Evolutionary conservation across 768 basidiomycete species (phyloP).

Genomic region (Rhodotorula babjevae): DNA sequence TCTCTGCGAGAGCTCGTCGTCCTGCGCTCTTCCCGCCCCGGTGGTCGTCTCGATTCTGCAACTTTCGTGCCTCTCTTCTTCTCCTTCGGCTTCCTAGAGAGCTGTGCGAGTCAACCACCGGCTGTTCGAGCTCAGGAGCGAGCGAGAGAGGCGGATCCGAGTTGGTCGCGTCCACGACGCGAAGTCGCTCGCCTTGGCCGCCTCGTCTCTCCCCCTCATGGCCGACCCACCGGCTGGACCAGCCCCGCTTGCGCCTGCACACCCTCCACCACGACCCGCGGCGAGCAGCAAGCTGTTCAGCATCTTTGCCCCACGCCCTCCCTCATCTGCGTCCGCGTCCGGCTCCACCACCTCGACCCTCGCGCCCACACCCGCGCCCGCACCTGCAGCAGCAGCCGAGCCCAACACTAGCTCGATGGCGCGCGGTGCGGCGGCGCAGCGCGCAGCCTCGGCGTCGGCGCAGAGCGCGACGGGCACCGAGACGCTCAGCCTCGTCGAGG

Average conservation of each 20-base stretch:
- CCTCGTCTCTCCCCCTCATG: background rate
- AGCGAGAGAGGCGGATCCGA: too few relatives aligned
- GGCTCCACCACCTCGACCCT: background rate
- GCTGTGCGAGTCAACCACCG: too few relatives aligned
- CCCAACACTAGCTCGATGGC: too few relatives aligned
- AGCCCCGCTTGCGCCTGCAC: background rate
- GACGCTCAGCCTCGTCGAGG: constrained; percentile 1
- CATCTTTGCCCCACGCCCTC: background rate
- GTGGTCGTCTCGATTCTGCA: too few relatives aligned
- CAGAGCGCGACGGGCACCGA: background rate
- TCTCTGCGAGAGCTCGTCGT: background rate
- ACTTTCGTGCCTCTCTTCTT: too few relatives aligned
- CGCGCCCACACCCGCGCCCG: background rate
- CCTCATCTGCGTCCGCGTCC: background rate
- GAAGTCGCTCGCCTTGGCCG: background rate
- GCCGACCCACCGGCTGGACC: background rate
- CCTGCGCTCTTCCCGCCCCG: too few relatives aligned
- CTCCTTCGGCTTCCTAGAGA: too few relatives aligned
- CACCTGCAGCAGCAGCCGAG: too few relatives aligned
- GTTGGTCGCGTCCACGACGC: background rate
- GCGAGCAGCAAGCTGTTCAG: background rate
- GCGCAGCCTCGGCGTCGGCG: background rate
- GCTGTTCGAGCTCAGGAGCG: too few relatives aligned
- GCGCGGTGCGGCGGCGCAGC: background rate
- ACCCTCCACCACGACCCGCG: background rate